These are phyloP conservation scores for Pestalotiopsis sp. DNA, from an alignment of 2,329 filamentous ascomycete genomes.

Conservation along the genomic window DNA sequence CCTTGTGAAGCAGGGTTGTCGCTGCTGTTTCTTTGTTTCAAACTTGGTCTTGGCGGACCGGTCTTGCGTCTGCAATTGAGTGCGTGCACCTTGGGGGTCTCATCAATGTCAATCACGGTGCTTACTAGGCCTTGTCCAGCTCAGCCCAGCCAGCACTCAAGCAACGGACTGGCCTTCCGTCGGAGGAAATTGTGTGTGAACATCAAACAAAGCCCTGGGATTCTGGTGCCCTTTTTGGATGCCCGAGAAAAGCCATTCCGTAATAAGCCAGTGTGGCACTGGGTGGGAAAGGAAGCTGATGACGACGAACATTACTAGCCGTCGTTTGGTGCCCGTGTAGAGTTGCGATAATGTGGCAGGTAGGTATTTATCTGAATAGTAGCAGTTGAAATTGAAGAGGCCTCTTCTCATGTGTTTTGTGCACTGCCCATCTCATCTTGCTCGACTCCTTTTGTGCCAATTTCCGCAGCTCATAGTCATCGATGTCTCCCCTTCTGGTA, in stretches of 20 bases:
- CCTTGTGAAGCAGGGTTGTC: constrained; percentile 9
- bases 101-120: constrained; percentile 11
- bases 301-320: neutral
- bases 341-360: neutral
- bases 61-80: constrained; percentile 6
- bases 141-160: too few species aligned
- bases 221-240: neutral
- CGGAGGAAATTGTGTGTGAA: constrained; percentile 5
- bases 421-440: neutral
- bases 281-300: neutral
- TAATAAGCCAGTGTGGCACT: neutral
- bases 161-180: constrained; percentile 1
- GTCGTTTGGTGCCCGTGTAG: neutral
- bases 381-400: neutral
- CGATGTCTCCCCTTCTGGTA: neutral
- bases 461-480: neutral
- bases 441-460: neutral
- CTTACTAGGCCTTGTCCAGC: constrained; percentile 8
- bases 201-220: neutral
- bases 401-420: neutral
- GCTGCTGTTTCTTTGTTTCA: constrained; percentile 25
- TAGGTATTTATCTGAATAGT: neutral
- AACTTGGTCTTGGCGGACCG: constrained; percentile 20
- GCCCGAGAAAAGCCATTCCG: neutral
- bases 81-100: neutral